Base-by-base conservation (phyloP, 306 rosid species). In the Castanea mollissima region DNA sequence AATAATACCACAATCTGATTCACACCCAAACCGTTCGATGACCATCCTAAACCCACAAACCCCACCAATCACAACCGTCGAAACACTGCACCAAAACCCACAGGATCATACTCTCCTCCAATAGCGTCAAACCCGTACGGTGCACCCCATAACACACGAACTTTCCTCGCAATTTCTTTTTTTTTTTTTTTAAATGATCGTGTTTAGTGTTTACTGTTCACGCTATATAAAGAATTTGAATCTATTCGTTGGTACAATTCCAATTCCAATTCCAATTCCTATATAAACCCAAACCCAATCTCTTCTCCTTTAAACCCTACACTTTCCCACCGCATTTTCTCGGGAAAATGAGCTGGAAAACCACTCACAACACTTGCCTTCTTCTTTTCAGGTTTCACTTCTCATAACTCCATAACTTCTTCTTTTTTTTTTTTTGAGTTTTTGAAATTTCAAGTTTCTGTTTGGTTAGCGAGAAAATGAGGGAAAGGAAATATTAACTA, bases 321-420 rank as follows among this genome's bases (percentile, higher is more conserved):
- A 31, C 21, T 52, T 11, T 76, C 13, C 76, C 71, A 2, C 20
- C 81, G 15, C 46, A 65, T 73, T 49, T 62, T 55, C 60, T 73
- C 34, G 59, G 51, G 55, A 85, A 35, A 76, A 89, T 84, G 92
- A 78, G 78, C 60, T 77, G 20, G 74, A 72, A 34, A 41, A n/a
- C 38, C 21, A n/a, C 35, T 27, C 70, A 10, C 54, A 15, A 10
- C 54, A 15, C 74, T 57, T 71, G 69, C 27, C 65, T 85, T 75
- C 19, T 81, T 34, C 73, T 80, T 12, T 70, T 82, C 73, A 90
- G 94, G 94, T 85, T 77, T 65, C 68, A 60, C 12, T 80, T 67
- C 55, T 70, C 77, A 19, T 59, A 7, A 15, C 65, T 64, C 31
- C 71, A 13, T 49, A 23, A 35, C 19, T 73, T 44, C 7, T 27